Evolutionary conservation across 768 basidiomycete species (phyloP), one percentile per base, ranked within the genome.

Genomic region (Rhizopogon sp.): DNA sequence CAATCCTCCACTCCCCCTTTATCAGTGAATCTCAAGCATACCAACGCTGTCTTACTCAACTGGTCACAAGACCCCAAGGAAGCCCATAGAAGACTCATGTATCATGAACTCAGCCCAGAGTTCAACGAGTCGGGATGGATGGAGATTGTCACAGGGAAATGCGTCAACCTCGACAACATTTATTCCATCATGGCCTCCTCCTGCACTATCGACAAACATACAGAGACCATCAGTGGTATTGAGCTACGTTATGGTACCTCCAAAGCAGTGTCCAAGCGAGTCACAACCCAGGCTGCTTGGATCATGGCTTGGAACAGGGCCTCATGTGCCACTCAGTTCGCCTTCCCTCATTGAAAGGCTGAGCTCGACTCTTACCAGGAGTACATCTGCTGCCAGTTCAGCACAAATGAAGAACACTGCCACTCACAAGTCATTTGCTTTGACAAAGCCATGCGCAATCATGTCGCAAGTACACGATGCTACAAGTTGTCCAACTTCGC

Each of bases 151-250:
- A 11, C 50, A 6, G 68, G 67, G 2, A 33, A 56, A 10, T 22
- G 59, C 6, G 58, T 73, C 58, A 59, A 72, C 53, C 63, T 74
- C 56, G 63, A 73, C 54, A 35, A 25, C 10, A 58, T 74, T 49
- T 44, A 68, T 56, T 47, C 61, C 4, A 40, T 53, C 8, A 39
- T 59, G 41, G 55, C 62, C 56, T 50, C 62, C 13, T 17, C 13
- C 14, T 9, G 37, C 40, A 53, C 52, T 43, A 41, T 53, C 28
- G 58, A 64, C 35, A 53, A 46, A 11, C 43, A 17, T 70, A 1
- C 63, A 78, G n/a, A 31, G 53, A 25, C 33, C 7, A 8, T 35
- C 9, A 8, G 33, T 10, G 33, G 10, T 1, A 35, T 57, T 53
- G 57, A 62, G 28, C 56, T 68, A 54, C 49, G 42, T 20, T 13